Conservation (phyloP, 2,329 filamentous ascomycete species). For the Magnaporthiopsis poae region DNA sequence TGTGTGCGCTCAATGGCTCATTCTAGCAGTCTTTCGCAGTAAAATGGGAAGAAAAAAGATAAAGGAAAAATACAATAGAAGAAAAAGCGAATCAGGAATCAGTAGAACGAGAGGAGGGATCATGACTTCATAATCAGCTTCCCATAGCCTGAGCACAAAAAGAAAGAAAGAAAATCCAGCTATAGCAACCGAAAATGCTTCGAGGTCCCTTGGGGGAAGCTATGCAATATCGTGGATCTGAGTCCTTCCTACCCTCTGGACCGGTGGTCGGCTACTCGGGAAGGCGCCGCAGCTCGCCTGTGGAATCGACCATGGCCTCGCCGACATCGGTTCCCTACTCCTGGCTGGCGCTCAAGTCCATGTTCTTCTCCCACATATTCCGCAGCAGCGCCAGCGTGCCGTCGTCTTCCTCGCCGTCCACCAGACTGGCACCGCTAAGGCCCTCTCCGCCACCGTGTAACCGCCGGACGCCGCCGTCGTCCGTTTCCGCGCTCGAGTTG, state of each 20-base stretch:
- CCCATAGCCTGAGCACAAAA: not conserved
- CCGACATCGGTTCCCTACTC: constrained; percentile 24
- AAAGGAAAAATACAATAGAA: not conserved
- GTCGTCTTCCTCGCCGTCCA: constrained; percentile 37
- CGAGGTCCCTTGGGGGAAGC: not conserved
- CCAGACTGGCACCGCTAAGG: constrained; percentile 40
- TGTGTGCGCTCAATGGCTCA: not conserved
- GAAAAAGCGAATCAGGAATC: not conserved
- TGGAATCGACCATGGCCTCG: constrained; percentile 2
- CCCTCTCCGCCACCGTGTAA: constrained; percentile 27
- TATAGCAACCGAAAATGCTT: not conserved
- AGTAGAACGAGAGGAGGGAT: not conserved
- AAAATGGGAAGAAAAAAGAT: not conserved
- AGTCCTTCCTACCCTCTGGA: not conserved
- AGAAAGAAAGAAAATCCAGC: not conserved
- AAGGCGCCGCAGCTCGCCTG: not conserved
- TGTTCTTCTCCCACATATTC: constrained; percentile 52
- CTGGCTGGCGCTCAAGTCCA: constrained; percentile 47
- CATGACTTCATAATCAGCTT: not conserved
- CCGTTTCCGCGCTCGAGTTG: constrained; percentile 36
- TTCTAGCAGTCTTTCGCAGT: not conserved
- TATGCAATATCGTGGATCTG: not conserved
- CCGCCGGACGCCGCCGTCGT: constrained; percentile 25
- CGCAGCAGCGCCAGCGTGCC: constrained; percentile 42
- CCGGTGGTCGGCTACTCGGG: not conserved